Evolutionary conservation across 2,329 filamentous ascomycete species (phyloP), one percentile per base, ranked within the genome.

Genomic region (Colletotrichum karsti): DNA sequence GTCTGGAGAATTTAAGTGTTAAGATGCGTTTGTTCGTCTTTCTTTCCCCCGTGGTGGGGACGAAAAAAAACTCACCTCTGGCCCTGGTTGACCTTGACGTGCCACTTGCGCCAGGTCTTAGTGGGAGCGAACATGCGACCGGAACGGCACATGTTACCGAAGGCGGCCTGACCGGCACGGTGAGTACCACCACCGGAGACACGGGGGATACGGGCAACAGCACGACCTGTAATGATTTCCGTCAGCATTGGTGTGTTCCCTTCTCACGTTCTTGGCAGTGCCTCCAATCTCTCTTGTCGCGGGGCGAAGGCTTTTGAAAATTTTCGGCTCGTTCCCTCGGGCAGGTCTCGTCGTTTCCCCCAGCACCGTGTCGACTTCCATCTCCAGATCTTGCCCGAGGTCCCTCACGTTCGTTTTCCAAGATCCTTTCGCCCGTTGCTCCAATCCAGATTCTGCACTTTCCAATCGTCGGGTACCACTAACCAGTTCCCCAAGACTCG

Each of bases 101-200:
- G 96, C 97, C 96, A 99, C 90, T 97, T 98, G 85, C 96, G 91
- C 97, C 96, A 99, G 88, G 97, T 93, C 92, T 99, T 99, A 87
- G 96, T 99, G 76, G 96, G 96, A 77, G 96, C 96, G 88, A 99
- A 99, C 96, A 99, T 99, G 88, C 96, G 96, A 89, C 97, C 96
- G 83, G 95, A 97, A 85, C 96, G 95, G 89, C 96, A 99, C 94
- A 95, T 94, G 93, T 99, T 99, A 94, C 96, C 96, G 86, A 98
- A 99, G 78, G 96, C 96, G 85, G 96, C 96, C 90, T 99, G 96
- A 89, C 96, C 96, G 82, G 96, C 96, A 90, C 96, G 95, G 92
- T 99, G 96, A 84, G 96, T 99, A 94, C 96, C 96, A 89, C 96
- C 95, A 91, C 96, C 96, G 83, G 96, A 98, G 85, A 99, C 96